phyloP scores from a whole-genome alignment of 148 eudicot genomes.

The Bassia scoparia region DNA sequence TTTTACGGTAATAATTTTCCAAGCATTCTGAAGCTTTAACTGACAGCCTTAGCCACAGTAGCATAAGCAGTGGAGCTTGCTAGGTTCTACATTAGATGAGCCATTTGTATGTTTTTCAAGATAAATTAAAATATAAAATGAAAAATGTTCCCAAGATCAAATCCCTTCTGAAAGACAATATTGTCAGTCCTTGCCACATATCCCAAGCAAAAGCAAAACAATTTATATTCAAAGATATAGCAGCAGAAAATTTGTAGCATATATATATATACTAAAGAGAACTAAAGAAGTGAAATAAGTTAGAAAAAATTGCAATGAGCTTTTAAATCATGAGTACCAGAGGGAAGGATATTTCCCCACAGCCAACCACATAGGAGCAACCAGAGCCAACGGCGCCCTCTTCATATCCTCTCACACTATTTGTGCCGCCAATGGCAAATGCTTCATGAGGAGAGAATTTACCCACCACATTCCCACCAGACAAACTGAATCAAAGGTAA shows the following conservation, averaged over 20 bases:
- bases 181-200: not conserved
- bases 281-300: not conserved
- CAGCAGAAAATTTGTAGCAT: not conserved
- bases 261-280: no score
- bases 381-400: slow-evolving; percentile 98
- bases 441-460: slow-evolving; percentile 98
- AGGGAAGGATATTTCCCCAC: slow-evolving; percentile 92
- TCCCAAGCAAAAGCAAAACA: not conserved
- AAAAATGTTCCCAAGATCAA: not conserved
- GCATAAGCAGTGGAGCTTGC: not conserved
- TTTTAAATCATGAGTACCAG: slow-evolving; percentile 42
- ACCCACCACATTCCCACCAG: slow-evolving; percentile 91
- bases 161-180: not conserved
- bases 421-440: slow-evolving; percentile 95
- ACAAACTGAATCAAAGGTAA: slow-evolving; percentile 44
- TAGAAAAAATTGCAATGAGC: not conserved
- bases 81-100: not conserved
- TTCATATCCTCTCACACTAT: slow-evolving; percentile 97
- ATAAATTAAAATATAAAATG: no score
- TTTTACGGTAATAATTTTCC: no score
- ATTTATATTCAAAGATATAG: not conserved
- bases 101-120: not conserved
- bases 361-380: slow-evolving; percentile 80
- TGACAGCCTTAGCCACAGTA: not conserved
- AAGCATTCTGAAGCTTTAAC: not conserved